These are phyloP conservation scores for Globisporangium parvum DNA, from an alignment of 352 stramenopile genomes.

Conservation along the genomic window DNA sequence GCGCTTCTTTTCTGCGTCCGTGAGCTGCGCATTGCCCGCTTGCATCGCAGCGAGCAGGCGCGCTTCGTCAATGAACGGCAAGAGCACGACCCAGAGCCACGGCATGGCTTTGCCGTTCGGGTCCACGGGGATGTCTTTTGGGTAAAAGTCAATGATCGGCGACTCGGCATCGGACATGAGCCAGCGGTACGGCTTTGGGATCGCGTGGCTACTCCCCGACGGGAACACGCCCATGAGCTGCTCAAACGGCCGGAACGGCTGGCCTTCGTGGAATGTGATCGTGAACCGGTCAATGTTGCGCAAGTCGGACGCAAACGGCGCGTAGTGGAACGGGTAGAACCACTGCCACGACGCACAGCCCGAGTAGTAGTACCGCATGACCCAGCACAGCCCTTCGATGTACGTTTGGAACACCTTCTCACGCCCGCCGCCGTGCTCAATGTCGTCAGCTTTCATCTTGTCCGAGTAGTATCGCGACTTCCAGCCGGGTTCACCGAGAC, in stretches of 20 bases:
- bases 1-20: slow-evolving; percentile 73
- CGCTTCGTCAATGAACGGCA: slow-evolving; percentile 98
- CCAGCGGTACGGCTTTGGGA: slow-evolving; percentile 92
- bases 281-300: slow-evolving; percentile 83
- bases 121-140: slow-evolving; percentile 94
- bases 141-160: slow-evolving; percentile 97
- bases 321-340: slow-evolving; percentile 99
- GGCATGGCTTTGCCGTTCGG: slow-evolving; percentile 98
- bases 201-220: slow-evolving; percentile 87
- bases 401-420: slow-evolving; percentile 93
- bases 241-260: slow-evolving; percentile 96
- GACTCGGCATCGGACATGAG: slow-evolving; percentile 95
- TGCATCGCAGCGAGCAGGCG: slow-evolving; percentile 90
- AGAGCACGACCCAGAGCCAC: slow-evolving; percentile 98
- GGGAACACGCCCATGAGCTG: slow-evolving; percentile 99
- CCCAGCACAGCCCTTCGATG: slow-evolving; percentile 98
- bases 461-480: slow-evolving; percentile 91
- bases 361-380: slow-evolving; percentile 99
- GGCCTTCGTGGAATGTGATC: slow-evolving; percentile 93
- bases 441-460: slow-evolving; percentile 84
- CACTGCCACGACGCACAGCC: slow-evolving; percentile 98
- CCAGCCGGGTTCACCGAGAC: slow-evolving; percentile 94
- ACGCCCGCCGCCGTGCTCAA: slow-evolving; percentile 79
- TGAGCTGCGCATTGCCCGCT: slow-evolving; percentile 55
- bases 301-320: slow-evolving; percentile 91